Conservation (phyloP, 139 green algal species). For the Chlamydomonas urium region DNA sequence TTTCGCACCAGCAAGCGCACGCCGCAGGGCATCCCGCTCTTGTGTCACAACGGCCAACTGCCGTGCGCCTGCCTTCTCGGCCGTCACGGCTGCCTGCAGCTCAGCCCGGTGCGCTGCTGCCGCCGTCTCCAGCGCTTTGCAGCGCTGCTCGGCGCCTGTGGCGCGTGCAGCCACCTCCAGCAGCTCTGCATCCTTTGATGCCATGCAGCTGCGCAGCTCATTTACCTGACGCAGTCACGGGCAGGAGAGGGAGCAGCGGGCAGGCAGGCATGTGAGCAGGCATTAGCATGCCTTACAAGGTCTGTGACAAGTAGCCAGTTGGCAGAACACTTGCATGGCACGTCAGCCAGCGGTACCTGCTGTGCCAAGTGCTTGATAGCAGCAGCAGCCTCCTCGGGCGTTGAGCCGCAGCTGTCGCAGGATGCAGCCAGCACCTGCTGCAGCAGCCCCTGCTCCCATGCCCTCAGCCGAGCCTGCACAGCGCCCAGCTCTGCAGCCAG, state of each 20-base stretch:
- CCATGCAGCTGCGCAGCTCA: no score
- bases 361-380: not conserved
- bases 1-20: no score
- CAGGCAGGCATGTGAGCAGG: not conserved
- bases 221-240: not conserved
- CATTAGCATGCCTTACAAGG: not conserved
- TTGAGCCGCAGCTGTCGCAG: not conserved
- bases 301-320: not conserved
- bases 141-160: no score
- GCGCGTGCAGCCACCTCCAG: no score
- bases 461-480: not conserved
- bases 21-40: not conserved
- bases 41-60: not conserved
- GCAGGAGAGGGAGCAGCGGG: not conserved
- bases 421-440: constrained; percentile 4
- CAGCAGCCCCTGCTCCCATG: not conserved
- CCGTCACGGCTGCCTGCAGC: not conserved
- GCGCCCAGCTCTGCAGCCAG: no score
- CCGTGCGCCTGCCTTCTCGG: not conserved
- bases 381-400: not conserved
- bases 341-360: not conserved
- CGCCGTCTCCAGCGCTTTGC: no score
- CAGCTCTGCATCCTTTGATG: constrained; percentile 5
- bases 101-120: no score
- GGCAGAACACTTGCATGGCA: not conserved